Percentiles rank a stretch among this genome's conserved stretches.
phyloP scores from a whole-genome alignment of 202 grass and related monocot species.

The Eragrostis tef region DNA sequence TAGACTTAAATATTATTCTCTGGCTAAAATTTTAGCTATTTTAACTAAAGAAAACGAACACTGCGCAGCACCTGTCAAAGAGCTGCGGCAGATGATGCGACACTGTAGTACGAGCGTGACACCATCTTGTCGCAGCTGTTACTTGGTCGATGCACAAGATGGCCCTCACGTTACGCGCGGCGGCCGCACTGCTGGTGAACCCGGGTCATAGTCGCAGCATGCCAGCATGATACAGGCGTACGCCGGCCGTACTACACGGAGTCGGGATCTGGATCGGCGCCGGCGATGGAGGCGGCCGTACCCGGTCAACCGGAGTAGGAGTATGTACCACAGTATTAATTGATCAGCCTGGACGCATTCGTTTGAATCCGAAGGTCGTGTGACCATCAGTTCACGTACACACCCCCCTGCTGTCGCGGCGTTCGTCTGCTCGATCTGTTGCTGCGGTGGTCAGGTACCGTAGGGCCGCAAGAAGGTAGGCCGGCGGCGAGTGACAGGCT shows the following conservation, averaged over 20 bases:
- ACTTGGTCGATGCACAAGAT: neutral
- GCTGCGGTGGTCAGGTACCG: neutral
- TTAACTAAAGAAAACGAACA: too few species aligned
- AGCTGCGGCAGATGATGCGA: neutral
- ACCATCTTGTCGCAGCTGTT: neutral
- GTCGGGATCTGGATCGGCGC: neutral
- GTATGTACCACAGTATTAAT: too few species aligned
- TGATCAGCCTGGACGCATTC: too few species aligned
- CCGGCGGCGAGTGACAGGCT: neutral
- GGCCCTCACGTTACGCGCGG: neutral
- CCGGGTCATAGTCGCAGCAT: neutral
- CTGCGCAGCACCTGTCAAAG: neutral
- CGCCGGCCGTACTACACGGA: neutral
- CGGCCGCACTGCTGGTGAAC: neutral
- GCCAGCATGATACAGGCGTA: neutral
- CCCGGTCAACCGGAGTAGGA: too few species aligned
- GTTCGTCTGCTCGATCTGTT: neutral
- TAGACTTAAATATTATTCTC: too few species aligned
- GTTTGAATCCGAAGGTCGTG: neutral
- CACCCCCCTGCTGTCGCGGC: too few species aligned
- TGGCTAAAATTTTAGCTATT: too few species aligned
- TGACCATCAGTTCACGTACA: neutral
- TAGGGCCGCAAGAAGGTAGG: neutral
- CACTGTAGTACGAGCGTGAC: neutral
- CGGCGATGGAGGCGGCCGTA: neutral